phyloP scores from a whole-genome alignment of 805 yeast species.

The Saturnispora sekii region DNA sequence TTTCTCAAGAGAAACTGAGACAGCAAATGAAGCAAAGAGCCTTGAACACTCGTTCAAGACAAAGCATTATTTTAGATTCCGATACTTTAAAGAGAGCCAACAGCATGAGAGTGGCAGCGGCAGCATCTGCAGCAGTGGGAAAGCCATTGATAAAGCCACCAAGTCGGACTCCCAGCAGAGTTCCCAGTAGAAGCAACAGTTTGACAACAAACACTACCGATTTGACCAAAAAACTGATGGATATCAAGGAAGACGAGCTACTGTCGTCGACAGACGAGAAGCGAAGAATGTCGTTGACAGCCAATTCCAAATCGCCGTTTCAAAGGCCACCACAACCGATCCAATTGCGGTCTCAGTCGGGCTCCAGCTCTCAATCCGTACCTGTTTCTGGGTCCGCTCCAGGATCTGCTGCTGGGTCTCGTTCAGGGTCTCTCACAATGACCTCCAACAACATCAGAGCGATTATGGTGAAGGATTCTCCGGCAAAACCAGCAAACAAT shows the following conservation, averaged over 20 bases:
- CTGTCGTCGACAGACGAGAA: conserved; percentile 1
- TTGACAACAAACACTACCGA: conserved; percentile 1
- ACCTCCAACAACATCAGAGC: no score
- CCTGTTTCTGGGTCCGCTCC: background rate
- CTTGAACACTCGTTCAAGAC: conserved; percentile 13
- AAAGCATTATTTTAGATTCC: conserved; percentile 1
- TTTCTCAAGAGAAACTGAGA: conserved; percentile 27
- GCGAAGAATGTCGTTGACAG: conserved; percentile 4
- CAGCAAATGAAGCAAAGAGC: conserved; percentile 19
- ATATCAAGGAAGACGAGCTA: background rate
- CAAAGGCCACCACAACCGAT: background rate
- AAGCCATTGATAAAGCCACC: background rate
- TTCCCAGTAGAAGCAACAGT: conserved; percentile 3
- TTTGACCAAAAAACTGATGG: conserved; percentile 1
- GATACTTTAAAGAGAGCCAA: background rate
- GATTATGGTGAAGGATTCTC: no score
- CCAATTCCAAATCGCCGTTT: conserved; percentile 1
- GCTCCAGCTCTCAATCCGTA: no score
- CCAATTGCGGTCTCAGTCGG: no score
- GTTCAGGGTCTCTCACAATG: no score
- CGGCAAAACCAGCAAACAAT: background rate
- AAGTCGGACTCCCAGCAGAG: background rate
- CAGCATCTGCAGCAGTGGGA: background rate
- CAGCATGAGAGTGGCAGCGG: background rate
- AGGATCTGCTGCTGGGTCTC: background rate